Percentiles rank a stretch among this genome's conserved stretches.
Evolutionary conservation across 805 yeast genomes (phyloP).

Genomic region (Kazachstania africana): DNA sequence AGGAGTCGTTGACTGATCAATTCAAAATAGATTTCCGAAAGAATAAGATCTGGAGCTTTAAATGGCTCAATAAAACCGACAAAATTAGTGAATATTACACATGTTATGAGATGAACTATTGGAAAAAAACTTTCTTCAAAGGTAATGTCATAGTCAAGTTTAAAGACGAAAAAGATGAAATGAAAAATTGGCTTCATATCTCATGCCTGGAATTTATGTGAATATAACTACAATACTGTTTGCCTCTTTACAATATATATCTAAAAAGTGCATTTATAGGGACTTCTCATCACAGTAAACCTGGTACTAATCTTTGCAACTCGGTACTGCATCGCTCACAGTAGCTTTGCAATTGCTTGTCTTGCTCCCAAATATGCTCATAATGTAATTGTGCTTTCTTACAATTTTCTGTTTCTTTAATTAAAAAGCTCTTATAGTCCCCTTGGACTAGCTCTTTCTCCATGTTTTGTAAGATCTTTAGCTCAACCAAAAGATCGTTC

Average conservation of each 20-base stretch:
- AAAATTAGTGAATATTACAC: constrained; percentile 38
- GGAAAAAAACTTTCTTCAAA: constrained; percentile 40
- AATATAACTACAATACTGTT: neutral
- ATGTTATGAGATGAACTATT: constrained; percentile 41
- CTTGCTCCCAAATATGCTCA: constrained; percentile 18
- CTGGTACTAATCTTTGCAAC: constrained; percentile 10
- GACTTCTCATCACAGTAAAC: neutral
- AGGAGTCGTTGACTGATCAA: constrained; percentile 18
- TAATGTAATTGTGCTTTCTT: constrained; percentile 27
- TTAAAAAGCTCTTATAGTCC: constrained; percentile 64
- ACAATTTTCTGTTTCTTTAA: constrained; percentile 48
- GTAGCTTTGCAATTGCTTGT: constrained; percentile 19
- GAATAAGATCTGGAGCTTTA: constrained; percentile 30
- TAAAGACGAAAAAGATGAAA: constrained; percentile 15
- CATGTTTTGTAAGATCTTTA: constrained; percentile 50
- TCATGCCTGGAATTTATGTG: constrained; percentile 17
- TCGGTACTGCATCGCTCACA: constrained; percentile 27
- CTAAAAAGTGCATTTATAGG: neutral
- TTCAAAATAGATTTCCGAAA: constrained; percentile 10
- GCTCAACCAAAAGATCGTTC: constrained; percentile 57
- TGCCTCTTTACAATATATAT: neutral
- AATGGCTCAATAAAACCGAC: constrained; percentile 28
- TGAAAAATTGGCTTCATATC: constrained; percentile 18
- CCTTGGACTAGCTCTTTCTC: constrained; percentile 52
- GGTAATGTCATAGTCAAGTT: constrained; percentile 32